A percentile compares a stretch with the other conserved stretches of the same genome.
Evolutionary conservation across 1,139 yeast species (phyloP).

Genomic region (Geotrichum siamense): DNA sequence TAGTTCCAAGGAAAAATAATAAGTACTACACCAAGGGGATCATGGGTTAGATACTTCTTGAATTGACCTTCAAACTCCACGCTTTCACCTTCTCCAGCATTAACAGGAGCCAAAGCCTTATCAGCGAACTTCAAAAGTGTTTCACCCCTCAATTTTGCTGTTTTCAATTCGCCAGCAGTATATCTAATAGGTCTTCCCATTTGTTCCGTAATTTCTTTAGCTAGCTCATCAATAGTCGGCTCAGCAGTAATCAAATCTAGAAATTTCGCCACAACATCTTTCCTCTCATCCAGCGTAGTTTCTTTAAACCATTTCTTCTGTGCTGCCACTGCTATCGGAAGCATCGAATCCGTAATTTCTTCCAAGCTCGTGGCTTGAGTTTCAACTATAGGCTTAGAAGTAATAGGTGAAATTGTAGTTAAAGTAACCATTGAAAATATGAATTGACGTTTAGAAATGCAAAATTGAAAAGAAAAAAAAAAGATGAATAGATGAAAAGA

Average conservation of each 20-base stretch:
- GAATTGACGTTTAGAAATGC: background rate
- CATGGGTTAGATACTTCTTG: constrained; percentile 46
- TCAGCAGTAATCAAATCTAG: constrained; percentile 28
- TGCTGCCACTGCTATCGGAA: constrained; percentile 28
- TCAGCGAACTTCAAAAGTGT: constrained; percentile 32
- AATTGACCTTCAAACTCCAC: constrained; percentile 24
- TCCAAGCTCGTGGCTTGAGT: constrained; percentile 28
- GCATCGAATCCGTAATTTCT: constrained; percentile 23
- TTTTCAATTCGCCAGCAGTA: constrained; percentile 33
- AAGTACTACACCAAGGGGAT: constrained; percentile 74
- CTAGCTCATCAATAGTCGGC: constrained; percentile 25
- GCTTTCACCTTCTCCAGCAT: constrained; percentile 21
- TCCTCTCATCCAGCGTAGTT: constrained; percentile 28
- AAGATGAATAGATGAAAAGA: background rate
- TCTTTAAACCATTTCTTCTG: constrained; percentile 30
- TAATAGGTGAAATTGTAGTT: constrained; percentile 33
- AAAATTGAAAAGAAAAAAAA: too few relatives aligned
- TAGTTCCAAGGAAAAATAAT: constrained; percentile 87
- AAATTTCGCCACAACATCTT: constrained; percentile 29
- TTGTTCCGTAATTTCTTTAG: constrained; percentile 32
- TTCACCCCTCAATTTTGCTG: constrained; percentile 32
- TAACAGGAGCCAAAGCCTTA: constrained; percentile 32
- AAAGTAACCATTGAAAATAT: constrained; percentile 21
- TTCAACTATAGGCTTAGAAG: constrained; percentile 28
- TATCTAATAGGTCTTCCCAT: constrained; percentile 37